A percentile compares a stretch with the other conserved stretches of the same genome.
Conservation (phyloP, 2,329 filamentous ascomycete genomes). For the Ascochyta pisi region DNA sequence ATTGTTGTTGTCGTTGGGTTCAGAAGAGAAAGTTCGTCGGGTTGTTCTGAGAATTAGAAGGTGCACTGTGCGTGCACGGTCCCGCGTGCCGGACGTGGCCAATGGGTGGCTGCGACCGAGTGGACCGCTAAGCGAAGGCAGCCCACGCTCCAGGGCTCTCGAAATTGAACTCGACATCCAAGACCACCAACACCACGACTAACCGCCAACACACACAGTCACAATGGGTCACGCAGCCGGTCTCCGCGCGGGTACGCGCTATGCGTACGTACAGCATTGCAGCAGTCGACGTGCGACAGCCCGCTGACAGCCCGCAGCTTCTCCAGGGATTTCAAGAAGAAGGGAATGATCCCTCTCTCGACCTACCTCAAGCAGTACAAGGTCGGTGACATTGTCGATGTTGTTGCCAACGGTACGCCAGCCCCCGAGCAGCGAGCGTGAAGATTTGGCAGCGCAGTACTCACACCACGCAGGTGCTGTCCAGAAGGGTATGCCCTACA, state of each 20-base stretch:
- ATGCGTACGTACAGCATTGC: constrained; percentile 43
- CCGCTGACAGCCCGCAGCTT: constrained; percentile 59
- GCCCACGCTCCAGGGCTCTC: constrained; percentile 12
- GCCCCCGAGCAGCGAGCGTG: constrained; percentile 18
- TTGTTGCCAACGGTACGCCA: constrained; percentile 97
- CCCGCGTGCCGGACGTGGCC: background rate
- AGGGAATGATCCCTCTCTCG: constrained; percentile 89
- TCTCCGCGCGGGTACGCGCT: constrained; percentile 53
- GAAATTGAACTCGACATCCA: constrained; percentile 6
- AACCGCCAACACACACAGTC: constrained; percentile 19
- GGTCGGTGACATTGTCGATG: constrained; percentile 98
- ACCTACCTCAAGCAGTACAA: constrained; percentile 96
- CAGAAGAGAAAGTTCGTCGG: constrained; percentile 29
- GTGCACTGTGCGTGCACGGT: constrained; percentile 16
- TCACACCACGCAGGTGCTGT: constrained; percentile 41
- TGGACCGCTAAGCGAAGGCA: constrained; percentile 20
- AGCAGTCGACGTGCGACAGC: constrained; percentile 12
- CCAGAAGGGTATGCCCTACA: constrained; percentile 83
- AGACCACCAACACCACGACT: constrained; percentile 12
- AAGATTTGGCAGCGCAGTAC: constrained; percentile 14
- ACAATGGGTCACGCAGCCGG: constrained; percentile 59
- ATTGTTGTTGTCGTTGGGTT: constrained; percentile 50
- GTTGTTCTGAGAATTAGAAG: constrained; percentile 16
- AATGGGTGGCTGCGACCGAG: constrained; percentile 10
- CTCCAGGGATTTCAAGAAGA: constrained; percentile 91